Evolutionary conservation across 2,329 filamentous ascomycete species (phyloP).

Genomic region (Sclerotiophoma versabilis): DNA sequence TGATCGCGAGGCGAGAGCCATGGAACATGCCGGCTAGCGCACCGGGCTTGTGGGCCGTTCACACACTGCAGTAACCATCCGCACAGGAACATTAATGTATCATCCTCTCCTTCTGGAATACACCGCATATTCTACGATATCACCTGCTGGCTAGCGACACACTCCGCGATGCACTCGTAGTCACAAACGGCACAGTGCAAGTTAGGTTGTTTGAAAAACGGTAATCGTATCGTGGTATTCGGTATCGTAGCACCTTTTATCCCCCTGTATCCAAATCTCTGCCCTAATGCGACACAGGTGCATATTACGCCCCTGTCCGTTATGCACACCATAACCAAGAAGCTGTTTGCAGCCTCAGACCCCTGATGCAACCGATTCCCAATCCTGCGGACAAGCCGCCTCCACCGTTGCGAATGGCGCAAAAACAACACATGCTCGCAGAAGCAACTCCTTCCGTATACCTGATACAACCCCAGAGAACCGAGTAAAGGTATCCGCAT

Average conservation of each 20-base stretch:
- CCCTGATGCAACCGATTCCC: conserved; percentile 1
- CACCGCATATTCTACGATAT: conserved; percentile 28
- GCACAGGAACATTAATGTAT: conserved; percentile 42
- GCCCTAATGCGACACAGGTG: conserved; percentile 18
- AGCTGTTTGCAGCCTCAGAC: not conserved
- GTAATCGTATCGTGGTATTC: conserved; percentile 25
- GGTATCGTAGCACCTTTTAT: conserved; percentile 22
- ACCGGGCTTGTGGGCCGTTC: conserved; percentile 20
- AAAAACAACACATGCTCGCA: conserved; percentile 18
- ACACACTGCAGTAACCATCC: conserved; percentile 23
- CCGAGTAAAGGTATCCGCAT: conserved; percentile 45
- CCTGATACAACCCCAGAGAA: conserved; percentile 32
- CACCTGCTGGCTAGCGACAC: conserved; percentile 21
- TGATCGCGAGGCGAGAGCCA: conserved; percentile 5
- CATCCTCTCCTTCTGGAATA: conserved; percentile 35
- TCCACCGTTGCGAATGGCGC: conserved; percentile 12
- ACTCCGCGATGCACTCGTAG: conserved; percentile 9
- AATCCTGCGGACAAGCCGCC: conserved; percentile 1
- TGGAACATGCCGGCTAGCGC: conserved; percentile 15
- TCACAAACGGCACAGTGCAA: conserved; percentile 17
- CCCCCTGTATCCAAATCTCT: conserved; percentile 8
- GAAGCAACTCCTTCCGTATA: conserved; percentile 20
- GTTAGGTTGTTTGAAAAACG: conserved; percentile 8
- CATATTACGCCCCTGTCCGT: not conserved
- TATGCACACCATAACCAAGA: conserved; percentile 24